These are phyloP conservation scores for Globisporangium radiosum DNA, from an alignment of 352 stramenopile species.

Conservation along the genomic window DNA sequence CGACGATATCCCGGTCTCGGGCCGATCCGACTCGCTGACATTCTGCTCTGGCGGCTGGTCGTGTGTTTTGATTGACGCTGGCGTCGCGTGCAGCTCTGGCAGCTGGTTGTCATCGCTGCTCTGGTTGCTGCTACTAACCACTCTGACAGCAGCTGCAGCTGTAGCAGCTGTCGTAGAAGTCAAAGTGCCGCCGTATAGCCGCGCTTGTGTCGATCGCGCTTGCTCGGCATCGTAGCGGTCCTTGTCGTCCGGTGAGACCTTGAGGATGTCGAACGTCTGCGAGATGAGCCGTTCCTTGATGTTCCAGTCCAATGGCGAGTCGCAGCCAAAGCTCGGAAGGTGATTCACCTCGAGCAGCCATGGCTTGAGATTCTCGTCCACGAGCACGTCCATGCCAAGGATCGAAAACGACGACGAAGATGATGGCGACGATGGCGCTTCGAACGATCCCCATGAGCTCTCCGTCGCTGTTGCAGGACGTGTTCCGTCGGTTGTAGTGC, in stretches of 20 bases:
- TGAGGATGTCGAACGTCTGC: conserved; percentile 88
- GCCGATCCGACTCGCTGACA: neutral
- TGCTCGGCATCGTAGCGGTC: conserved; percentile 65
- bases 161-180: too few species aligned
- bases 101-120: conserved; percentile 12
- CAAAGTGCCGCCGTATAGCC: conserved; percentile 42
- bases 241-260: conserved; percentile 76
- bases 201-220: conserved; percentile 44
- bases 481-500: neutral
- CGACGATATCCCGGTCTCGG: neutral
- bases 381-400: conserved; percentile 95
- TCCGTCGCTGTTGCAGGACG: conserved; percentile 17
- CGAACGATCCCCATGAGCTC: neutral
- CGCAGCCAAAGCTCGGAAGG: conserved; percentile 92
- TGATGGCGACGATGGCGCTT: neutral
- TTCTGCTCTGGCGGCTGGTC: conserved; percentile 13
- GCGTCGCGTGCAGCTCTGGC: conserved; percentile 4
- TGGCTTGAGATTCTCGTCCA: conserved; percentile 92
- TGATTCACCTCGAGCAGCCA: conserved; percentile 98
- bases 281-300: conserved; percentile 94
- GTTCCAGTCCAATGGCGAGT: conserved; percentile 91
- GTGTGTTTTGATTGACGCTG: neutral
- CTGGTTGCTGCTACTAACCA: conserved; percentile 8
- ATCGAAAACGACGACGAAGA: conserved; percentile 86
- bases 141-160: neutral